phyloP scores from a whole-genome alignment of 371 early-diverging fungal species.

The Mortierella sp. region DNA sequence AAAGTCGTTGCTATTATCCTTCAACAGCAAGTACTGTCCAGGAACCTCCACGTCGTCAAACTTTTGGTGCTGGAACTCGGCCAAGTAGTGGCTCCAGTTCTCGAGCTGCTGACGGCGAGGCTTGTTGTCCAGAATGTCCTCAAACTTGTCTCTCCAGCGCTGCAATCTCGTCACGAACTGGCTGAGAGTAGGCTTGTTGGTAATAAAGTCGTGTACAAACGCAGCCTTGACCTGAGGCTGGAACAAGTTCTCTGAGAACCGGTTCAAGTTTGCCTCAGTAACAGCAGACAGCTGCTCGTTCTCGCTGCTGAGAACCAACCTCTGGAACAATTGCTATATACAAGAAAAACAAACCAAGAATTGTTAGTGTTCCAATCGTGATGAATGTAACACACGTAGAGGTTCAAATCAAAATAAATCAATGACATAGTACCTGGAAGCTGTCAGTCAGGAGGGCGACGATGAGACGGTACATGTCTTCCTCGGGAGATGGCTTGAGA shows the following conservation, averaged over 20 bases:
- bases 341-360: background rate
- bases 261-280: constrained; percentile 84
- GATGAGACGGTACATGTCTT: constrained; percentile 96
- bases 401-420: background rate
- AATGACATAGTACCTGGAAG: constrained; percentile 73
- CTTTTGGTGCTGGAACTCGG: constrained; percentile 97
- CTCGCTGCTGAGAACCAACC: constrained; percentile 77
- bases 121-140: constrained; percentile 84
- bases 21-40: constrained; percentile 93
- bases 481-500: constrained; percentile 93
- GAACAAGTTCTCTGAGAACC: constrained; percentile 89
- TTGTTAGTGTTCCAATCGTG: background rate
- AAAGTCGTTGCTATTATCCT: constrained; percentile 92
- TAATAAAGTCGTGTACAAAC: constrained; percentile 93
- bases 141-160: constrained; percentile 92
- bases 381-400: too few relatives aligned
- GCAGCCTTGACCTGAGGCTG: constrained; percentile 76
- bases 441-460: constrained; percentile 92
- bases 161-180: constrained; percentile 87
- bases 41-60: constrained; percentile 99
- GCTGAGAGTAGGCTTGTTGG: constrained; percentile 80
- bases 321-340: constrained; percentile 70
- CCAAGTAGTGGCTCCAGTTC: constrained; percentile 90
- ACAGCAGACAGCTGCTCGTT: constrained; percentile 76
- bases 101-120: constrained; percentile 89